Evolutionary conservation across 257 asterid genomes (phyloP).

Genomic region (Nicotiana undulata): DNA sequence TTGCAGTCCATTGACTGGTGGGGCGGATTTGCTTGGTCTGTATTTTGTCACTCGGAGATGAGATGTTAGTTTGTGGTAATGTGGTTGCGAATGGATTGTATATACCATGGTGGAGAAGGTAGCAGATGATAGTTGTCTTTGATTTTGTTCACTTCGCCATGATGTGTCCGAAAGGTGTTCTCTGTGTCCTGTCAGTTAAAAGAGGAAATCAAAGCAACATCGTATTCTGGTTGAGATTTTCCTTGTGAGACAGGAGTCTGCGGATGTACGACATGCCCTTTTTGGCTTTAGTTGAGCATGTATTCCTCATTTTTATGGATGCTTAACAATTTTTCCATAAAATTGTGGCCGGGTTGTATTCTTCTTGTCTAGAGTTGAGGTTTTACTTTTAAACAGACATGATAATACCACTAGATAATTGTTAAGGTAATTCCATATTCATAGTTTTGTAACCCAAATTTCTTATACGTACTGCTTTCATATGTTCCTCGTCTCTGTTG

Average conservation of each 20-base stretch:
- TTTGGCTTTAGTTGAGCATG: conserved; percentile 30
- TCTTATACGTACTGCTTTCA: neutral
- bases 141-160: neutral
- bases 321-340: conserved; percentile 39
- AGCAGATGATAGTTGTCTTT: neutral
- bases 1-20: neutral
- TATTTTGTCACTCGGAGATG: neutral
- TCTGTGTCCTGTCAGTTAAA: neutral
- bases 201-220: conserved; percentile 2
- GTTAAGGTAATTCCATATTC: conserved; percentile 5
- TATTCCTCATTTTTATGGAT: conserved; percentile 49
- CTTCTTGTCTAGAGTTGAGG: conserved; percentile 30
- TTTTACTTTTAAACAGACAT: neutral
- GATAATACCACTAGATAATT: neutral
- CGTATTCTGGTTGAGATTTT: neutral
- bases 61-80: neutral
- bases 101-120: neutral
- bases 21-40: neutral
- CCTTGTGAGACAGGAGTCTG: neutral
- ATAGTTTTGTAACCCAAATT: neutral
- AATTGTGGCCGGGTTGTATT: conserved; percentile 32
- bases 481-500: neutral
- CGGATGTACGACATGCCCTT: conserved; percentile 25
- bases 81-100: neutral
- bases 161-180: neutral